Conservation (phyloP, 225 moss, liverwort and hornwort genomes). For the Lunularia cruciata region DNA sequence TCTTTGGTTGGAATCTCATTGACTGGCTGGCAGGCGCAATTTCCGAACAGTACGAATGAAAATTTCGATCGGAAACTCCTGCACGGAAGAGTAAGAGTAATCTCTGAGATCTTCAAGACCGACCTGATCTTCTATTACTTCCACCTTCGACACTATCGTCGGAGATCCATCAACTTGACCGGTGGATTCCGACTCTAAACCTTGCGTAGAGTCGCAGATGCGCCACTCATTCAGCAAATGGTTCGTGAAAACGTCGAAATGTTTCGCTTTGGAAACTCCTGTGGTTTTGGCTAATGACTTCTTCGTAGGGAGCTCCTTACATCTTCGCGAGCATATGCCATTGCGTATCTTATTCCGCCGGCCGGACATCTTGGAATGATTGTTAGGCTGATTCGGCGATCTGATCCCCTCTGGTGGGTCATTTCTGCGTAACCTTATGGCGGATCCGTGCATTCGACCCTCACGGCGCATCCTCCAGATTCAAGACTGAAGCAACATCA, state of each 20-base stretch:
- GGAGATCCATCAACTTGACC: too few species aligned
- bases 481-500: too few species aligned
- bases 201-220: background rate
- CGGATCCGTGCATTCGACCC: slow-evolving; percentile 2
- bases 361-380: slow-evolving; percentile 2
- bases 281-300: background rate
- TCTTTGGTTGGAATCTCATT: too few species aligned
- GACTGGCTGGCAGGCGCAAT: too few species aligned
- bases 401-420: background rate
- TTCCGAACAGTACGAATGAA: too few species aligned
- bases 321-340: slow-evolving; percentile 2
- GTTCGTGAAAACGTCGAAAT: background rate
- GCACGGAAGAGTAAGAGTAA: too few species aligned
- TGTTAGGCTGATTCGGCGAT: background rate
- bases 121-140: too few species aligned
- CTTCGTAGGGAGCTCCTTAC: background rate
- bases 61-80: too few species aligned
- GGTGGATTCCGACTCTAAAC: too few species aligned
- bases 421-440: background rate
- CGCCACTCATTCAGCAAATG: background rate
- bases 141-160: too few species aligned
- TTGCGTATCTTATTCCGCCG: background rate
- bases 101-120: too few species aligned
- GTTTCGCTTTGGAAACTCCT: slow-evolving; percentile 3
- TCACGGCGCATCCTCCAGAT: background rate